Percentiles rank a stretch among this genome's conserved stretches.
phyloP scores from a whole-genome alignment of 192 early-diverging fungal genomes.

The Gaertneriomyces semiglobifer region DNA sequence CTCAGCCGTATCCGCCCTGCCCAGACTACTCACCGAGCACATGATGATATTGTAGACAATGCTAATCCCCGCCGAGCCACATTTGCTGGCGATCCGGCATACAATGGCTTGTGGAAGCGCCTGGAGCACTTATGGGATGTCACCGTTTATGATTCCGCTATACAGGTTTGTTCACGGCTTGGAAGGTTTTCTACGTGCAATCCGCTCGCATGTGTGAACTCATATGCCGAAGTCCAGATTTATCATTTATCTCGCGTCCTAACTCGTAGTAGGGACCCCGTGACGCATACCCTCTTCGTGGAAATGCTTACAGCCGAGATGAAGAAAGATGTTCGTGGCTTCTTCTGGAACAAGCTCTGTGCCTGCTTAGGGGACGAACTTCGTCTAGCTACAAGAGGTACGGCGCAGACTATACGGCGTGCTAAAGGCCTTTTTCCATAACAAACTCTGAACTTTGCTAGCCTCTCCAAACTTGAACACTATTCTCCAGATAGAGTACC shows the following conservation, averaged over 20 bases:
- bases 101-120: constrained; percentile 38
- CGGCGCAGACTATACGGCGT: neutral
- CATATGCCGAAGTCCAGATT: constrained; percentile 9
- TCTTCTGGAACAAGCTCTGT: constrained; percentile 38
- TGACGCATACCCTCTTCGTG: constrained; percentile 38
- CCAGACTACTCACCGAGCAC: too few species aligned
- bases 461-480: constrained; percentile 38
- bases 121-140: constrained; percentile 45
- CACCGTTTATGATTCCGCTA: constrained; percentile 12
- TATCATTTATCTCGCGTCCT: constrained; percentile 48
- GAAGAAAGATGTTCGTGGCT: constrained; percentile 33
- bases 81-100: neutral
- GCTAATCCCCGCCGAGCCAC: too few species aligned
- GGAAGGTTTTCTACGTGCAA: too few species aligned
- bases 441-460: constrained; percentile 39
- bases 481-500: constrained; percentile 25
- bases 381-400: constrained; percentile 40
- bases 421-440: constrained; percentile 1
- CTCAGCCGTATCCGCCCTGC: constrained; percentile 4
- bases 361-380: constrained; percentile 41
- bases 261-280: constrained; percentile 37
- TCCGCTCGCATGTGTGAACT: too few species aligned
- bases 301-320: constrained; percentile 28
- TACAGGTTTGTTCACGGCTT: too few species aligned
- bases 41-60: too few species aligned